Conservation (phyloP, 371 early-diverging fungal species). For the Coemansia sp. region DNA sequence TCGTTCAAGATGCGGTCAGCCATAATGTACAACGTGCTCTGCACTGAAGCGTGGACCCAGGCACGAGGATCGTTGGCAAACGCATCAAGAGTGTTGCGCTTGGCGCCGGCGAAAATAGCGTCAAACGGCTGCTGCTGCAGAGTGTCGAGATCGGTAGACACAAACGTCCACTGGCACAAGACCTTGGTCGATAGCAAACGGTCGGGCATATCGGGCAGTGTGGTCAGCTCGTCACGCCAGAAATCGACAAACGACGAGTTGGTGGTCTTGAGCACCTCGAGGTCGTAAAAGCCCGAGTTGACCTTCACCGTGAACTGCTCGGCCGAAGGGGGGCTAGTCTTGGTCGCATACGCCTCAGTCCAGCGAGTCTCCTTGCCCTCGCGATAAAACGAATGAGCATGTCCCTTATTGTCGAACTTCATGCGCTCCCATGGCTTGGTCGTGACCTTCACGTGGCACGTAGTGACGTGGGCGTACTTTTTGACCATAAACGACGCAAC, state of each 20-base stretch:
- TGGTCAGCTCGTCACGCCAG: slow-evolving; percentile 74
- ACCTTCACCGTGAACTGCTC: slow-evolving; percentile 10
- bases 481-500: slow-evolving; percentile 66
- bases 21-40: slow-evolving; percentile 47
- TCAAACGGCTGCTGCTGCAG: slow-evolving; percentile 32
- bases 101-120: slow-evolving; percentile 43
- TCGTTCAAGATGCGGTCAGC: slow-evolving; percentile 64
- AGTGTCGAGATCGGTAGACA: slow-evolving; percentile 3
- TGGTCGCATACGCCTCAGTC: slow-evolving; percentile 53
- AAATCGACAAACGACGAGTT: slow-evolving; percentile 80
- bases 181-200: slow-evolving; percentile 80
- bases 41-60: slow-evolving; percentile 50
- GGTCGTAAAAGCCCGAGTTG: slow-evolving; percentile 41
- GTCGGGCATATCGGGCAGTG: slow-evolving; percentile 72
- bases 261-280: slow-evolving; percentile 56
- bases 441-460: background rate
- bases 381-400: background rate
- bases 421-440: background rate
- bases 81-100: slow-evolving; percentile 48
- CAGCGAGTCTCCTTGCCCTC: background rate
- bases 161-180: slow-evolving; percentile 60
- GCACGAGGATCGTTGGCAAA: slow-evolving; percentile 50
- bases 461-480: slow-evolving; percentile 62
- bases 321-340: slow-evolving; percentile 39
- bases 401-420: background rate